Evolutionary conservation across 2,329 filamentous ascomycete species (phyloP), one percentile per base, ranked within the genome.

Genomic region (Trichoderma asperellum): DNA sequence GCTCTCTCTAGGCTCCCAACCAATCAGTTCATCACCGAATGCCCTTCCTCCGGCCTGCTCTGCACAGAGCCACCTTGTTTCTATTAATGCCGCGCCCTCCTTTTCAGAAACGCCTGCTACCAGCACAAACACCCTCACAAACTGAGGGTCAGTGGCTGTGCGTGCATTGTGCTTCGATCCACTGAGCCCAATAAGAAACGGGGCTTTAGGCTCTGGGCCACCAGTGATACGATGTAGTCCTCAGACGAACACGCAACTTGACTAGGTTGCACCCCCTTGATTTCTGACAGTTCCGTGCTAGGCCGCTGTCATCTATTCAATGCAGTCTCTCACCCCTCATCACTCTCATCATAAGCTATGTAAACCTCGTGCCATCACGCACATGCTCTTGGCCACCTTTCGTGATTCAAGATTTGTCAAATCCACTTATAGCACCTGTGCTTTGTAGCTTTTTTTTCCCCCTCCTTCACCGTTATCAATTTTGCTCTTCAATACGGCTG

Each of bases 141-240:
- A 58, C 53, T 18, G 53, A 68, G 43, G 34, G 47, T 40, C 65
- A 55, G 65, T 68, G 65, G 65, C 65, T 67, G 64, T 67, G 64
- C 63, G 34, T 67, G 64, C 56, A 58, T 67, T 16, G 40, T 57
- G 18, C 40, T 47, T 56, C 64, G 56, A 67, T 67, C 65, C 65
- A 68, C 65, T 49, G 63, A 66, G 27, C 12, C 21, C 62, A 65
- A 43, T 27, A 57, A 59, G 43, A 60, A 61, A 68, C 57, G 65
- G 65, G 65, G 56, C 65, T 47, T 16, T 24, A 24, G 64, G 43
- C 64, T 40, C 43, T 40, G 29, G 56, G 40, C 56, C 29, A n/a
- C 65, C 32, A 43, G 58, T 68, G 65, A 68, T 61, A 68, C 65
- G 57, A 61, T 68, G 60, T 21, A 53, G 61, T 67, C 55, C 53